phyloP scores from a whole-genome alignment of 177 flowering plant species.

The Vitis hybrid region DNA sequence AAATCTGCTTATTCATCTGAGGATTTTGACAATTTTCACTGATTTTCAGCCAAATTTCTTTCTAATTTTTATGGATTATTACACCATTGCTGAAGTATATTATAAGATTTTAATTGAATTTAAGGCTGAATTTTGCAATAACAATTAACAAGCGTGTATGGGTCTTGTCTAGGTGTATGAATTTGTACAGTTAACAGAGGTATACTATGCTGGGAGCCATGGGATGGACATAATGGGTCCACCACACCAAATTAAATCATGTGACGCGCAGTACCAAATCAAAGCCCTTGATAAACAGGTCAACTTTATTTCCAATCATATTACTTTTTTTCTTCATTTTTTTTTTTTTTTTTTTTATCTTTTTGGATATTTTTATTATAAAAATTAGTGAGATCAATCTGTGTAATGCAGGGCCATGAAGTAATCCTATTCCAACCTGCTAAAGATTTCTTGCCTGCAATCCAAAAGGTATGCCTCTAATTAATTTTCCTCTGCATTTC shows the following conservation, averaged over 20 bases:
- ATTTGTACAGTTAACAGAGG: conserved; percentile 49
- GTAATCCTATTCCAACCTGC: conserved; percentile 73
- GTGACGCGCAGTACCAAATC: conserved; percentile 26
- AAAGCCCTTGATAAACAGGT: conserved; percentile 45
- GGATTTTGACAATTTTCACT: too few relatives aligned
- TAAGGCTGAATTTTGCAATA: too few relatives aligned
- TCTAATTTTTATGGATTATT: too few relatives aligned
- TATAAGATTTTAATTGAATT: too few relatives aligned
- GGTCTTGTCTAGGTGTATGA: conserved; percentile 37
- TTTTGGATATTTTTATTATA: neutral
- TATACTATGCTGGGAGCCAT: conserved; percentile 77
- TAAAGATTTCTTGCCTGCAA: conserved; percentile 59
- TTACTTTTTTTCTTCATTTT: neutral
- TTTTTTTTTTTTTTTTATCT: neutral
- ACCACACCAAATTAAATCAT: conserved; percentile 18
- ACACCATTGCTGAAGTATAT: too few relatives aligned
- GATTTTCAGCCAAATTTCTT: too few relatives aligned
- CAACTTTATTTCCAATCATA: too few relatives aligned
- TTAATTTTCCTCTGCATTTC: neutral
- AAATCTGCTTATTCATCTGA: too few relatives aligned
- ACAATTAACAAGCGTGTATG: too few relatives aligned
- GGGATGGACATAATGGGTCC: conserved; percentile 78
- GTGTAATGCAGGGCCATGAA: conserved; percentile 42
- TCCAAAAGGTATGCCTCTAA: conserved; percentile 48
- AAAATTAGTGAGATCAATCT: too few relatives aligned